Evolutionary conservation across 495 filamentous ascomycete species (phyloP), one percentile per base, ranked within the genome.

Genomic region (Glarea lozoyensis): DNA sequence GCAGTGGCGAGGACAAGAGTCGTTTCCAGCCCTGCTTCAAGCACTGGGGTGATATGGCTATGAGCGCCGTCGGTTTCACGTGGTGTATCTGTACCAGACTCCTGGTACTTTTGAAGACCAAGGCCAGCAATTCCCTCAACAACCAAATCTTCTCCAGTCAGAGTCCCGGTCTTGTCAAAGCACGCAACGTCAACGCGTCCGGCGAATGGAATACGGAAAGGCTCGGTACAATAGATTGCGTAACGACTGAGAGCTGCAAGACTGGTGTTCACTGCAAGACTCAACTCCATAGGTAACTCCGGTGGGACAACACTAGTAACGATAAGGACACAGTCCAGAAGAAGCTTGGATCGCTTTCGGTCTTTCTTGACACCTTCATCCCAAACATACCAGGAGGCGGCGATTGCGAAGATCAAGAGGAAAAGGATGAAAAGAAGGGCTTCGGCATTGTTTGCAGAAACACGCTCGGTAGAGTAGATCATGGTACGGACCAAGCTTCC

Each of bases 321-420:
- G 54, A 99, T 99, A 45, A 99, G 76, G 53, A 99, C 80, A 64
- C 92, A 99, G 63, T 99, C 92, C 40, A 99, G 78, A 44, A 99
- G 75, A 22, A 99, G 75, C 74, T 99, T 99, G 16, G 88, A 95
- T 45, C 92, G 79, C 71, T 97, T 96, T 54, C 92, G 81, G 60
- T 97, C 90, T 66, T 82, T 83, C 42, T 72, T 64, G 27, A 97
- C 89, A 65, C 92, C 92, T 62, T 99, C 90, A 45, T 88, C 78
- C 92, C 92, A 99, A 37, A 99, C 92, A 60, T 99, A 99, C 92
- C 93, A 97, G n/a, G 90, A 93, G 23, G 92, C 92, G 42, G 92
- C 92, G 60, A 99, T 72, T 50, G 92, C 92, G 67, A 99, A 99
- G 53, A 96, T 76, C 37, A 94, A 74, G 4, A 99, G 73, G 70